phyloP scores from a whole-genome alignment of 2,329 filamentous ascomycete genomes.

The Bipolaris sorokiniana region DNA sequence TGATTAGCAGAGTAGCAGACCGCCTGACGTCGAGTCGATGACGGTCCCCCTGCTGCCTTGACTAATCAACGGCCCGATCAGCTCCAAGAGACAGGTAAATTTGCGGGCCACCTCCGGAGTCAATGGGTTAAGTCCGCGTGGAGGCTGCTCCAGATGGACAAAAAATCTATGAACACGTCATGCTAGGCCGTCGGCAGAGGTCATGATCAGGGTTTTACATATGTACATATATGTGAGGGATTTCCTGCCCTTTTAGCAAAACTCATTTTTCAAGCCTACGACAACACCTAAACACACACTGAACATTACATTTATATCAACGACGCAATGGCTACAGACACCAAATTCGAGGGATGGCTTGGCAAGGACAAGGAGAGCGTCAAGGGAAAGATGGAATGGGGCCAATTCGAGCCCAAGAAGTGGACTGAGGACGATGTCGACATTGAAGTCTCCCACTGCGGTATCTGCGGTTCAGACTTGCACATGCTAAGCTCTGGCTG shows the following conservation, averaged over 20 bases:
- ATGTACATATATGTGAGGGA: constrained; percentile 10
- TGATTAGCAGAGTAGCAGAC: neutral
- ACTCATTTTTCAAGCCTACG: neutral
- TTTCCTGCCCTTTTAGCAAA: neutral
- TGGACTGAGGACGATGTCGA: constrained; percentile 70
- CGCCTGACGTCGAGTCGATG: constrained; percentile 3
- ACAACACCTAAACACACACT: neutral
- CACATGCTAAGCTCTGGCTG: constrained; percentile 50
- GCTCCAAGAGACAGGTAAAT: neutral
- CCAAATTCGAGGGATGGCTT: constrained; percentile 62
- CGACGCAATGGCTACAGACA: constrained; percentile 25
- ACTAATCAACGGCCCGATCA: constrained; percentile 3
- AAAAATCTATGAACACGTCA: constrained; percentile 13
- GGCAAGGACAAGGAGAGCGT: constrained; percentile 57
- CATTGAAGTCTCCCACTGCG: constrained; percentile 50
- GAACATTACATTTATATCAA: neutral
- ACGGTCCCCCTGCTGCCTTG: neutral
- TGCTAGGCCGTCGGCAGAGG: constrained; percentile 6
- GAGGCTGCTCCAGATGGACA: constrained; percentile 2
- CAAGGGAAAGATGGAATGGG: constrained; percentile 63
- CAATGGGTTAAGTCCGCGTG: neutral
- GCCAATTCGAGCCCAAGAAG: constrained; percentile 53
- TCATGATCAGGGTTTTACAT: constrained; percentile 2
- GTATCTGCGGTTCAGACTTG: constrained; percentile 46
- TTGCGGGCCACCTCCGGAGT: neutral